Conservation (phyloP, 2,329 filamentous ascomycete species). For the Fusarium neocosmosporiellum region DNA sequence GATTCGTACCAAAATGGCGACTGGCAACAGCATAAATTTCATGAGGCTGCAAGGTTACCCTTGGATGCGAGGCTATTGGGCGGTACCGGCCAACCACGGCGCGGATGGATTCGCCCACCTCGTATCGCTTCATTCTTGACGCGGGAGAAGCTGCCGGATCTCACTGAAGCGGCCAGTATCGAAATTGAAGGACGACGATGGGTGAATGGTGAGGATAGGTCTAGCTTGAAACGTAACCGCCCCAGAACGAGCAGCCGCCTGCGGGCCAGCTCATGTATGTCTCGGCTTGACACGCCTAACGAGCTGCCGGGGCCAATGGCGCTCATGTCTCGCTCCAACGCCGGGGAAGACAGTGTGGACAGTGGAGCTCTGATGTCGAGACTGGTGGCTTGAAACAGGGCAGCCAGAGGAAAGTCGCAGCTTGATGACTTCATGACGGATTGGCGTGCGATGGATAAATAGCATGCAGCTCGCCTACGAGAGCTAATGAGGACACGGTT, state of each 20-base stretch:
- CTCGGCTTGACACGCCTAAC: conserved; percentile 28
- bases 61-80: conserved; percentile 18
- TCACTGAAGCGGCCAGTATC: conserved; percentile 2
- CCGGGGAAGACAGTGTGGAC: conserved; percentile 23
- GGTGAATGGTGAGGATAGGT: conserved; percentile 23
- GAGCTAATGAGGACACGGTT: neutral
- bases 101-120: conserved; percentile 12
- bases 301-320: conserved; percentile 24
- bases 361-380: conserved; percentile 20
- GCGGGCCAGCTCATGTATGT: conserved; percentile 32
- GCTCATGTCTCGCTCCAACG: conserved; percentile 23
- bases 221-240: conserved; percentile 20
- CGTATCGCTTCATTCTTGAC: conserved; percentile 20
- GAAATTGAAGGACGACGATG: conserved; percentile 21
- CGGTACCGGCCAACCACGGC: conserved; percentile 16
- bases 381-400: conserved; percentile 18
- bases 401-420: conserved; percentile 13
- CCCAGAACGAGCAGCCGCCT: conserved; percentile 1
- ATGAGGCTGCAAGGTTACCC: conserved; percentile 21
- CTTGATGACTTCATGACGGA: conserved; percentile 5
- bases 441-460: neutral
- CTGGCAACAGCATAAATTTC: conserved; percentile 17
- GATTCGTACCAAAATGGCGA: conserved; percentile 2
- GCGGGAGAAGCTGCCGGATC: conserved; percentile 9
- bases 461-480: conserved; percentile 4